Conservation (phyloP, 805 yeast genomes). For the Blastobotrys attinorum region DNA sequence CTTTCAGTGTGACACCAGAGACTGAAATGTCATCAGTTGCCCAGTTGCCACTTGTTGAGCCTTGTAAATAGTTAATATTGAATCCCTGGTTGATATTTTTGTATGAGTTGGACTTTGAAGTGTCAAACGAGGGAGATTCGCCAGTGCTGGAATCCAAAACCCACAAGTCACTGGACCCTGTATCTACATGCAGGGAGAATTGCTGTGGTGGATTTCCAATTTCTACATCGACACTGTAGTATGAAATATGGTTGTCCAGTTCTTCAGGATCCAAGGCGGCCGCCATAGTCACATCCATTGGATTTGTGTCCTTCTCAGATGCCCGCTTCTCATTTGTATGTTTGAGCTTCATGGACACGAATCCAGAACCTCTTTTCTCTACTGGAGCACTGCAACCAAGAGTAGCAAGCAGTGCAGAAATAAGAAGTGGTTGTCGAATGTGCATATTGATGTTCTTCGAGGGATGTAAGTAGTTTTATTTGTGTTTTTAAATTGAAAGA, state of each 20-base stretch:
- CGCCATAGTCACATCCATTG: neutral
- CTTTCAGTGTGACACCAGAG: slow-evolving; percentile 40
- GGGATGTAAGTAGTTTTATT: no score
- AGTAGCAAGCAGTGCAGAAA: no score
- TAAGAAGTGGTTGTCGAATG: no score
- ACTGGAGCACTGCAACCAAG: no score
- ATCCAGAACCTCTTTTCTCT: no score
- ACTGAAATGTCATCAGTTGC: slow-evolving; percentile 52
- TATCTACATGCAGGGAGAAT: slow-evolving; percentile 49
- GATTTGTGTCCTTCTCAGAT: no score
- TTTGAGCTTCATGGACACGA: neutral
- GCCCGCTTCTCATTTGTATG: no score
- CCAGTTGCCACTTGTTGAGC: slow-evolving; percentile 41
- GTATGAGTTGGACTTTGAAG: slow-evolving; percentile 16
- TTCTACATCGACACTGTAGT: slow-evolving; percentile 11
- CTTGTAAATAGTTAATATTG: slow-evolving; percentile 29
- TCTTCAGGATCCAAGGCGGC: neutral
- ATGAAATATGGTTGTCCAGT: slow-evolving; percentile 5
- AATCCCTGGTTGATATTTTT: slow-evolving; percentile 16
- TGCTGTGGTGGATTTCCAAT: slow-evolving; percentile 53
- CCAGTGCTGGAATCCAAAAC: slow-evolving; percentile 25
- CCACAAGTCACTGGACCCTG: slow-evolving; percentile 67
- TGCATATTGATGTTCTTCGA: no score
- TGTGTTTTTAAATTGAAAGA: no score
- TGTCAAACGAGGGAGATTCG: slow-evolving; percentile 6